Evolutionary conservation across 148 eudicot genomes (phyloP), one percentile per base, ranked within the genome.

Genomic region (Mesembryanthemum crystallinum): DNA sequence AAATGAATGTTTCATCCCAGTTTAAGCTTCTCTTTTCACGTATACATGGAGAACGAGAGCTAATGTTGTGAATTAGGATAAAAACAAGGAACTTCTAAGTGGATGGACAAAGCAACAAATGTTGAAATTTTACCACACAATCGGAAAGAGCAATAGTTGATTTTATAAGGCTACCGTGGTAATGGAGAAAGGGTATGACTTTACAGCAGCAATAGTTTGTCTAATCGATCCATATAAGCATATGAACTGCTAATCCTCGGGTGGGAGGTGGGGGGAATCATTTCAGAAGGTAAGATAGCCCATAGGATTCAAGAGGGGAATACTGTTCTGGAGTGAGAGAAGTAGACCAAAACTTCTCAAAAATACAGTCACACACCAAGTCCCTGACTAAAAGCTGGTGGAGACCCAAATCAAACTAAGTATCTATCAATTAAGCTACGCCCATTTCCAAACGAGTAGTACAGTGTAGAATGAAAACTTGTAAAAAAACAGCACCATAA

Each of bases 1-100:
- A n/a, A 67, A 60, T 45, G 45, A 12, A 71, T 75, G 69, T 43
- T 42, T 71, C 9, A 25, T 20, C 47, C 20, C 35, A 70, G 30
- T 47, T 77, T 24, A 27, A 8, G 25, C 39, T 24, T 45, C 49
- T 35, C 29, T 47, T 70, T 23, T 17, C 69, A 69, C 52, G 2
- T 33, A 67, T 13, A 55, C 27, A 27, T 17, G n/a, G 64, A 30
- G 57, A 52, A 33, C 28, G 1, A 5, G 49, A 18, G 33, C 49
- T 35, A 32, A 64, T 32, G 45, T 32, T 30, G 23, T 1, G 15
- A 7, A 33, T 47, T 43, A 42, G 24, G 58, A 61, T 14, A 45
- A 7, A 42, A 8, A 61, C 21, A n/a, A 29, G 28, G 3, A 42
- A 9, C 32, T 23, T 62, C 24, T 7, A 17, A 14, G 23, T 21